Base-by-base conservation (phyloP, 2,329 filamentous ascomycete species). In the Teratosphaeria pseudoeucalypti region DNA sequence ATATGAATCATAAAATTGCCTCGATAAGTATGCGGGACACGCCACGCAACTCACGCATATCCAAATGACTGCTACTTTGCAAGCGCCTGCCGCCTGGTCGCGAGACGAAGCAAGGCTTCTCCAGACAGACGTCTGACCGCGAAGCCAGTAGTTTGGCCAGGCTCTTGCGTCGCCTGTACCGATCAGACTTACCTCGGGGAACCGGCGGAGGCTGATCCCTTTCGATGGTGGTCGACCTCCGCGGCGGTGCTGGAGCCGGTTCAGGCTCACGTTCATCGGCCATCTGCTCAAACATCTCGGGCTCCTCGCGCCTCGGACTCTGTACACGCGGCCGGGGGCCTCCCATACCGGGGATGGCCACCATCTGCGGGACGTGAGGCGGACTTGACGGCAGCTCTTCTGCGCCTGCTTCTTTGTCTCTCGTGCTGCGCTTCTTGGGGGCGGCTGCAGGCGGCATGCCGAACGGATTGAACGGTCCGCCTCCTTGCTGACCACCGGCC, bases 401-500 rank as follows among this genome's bases (percentile, higher is more conserved):
- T 26, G 76, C 58, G 7, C 55, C 75, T 34, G 71, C 66, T 64
- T 70, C 73, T 58, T 70, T 72, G 52, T 73, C 71, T 63, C 64
- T 69, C 43, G 74, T 65, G 67, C 79, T 81, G 43, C 79, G 77
- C 68, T 82, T 84, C 64, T 55, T 61, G 39, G 57, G 54, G 3
- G 56, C 52, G 27, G 78, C 78, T 56, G 77, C 71, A 53, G 73
- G 71, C 14, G 63, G 63, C 47, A 61, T 59, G 11, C 63, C 63
- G 34, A 65, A 65, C 10, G 63, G 63, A 54, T 65, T 65, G 63
- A 65, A 65, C 2, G 63, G 62, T 16, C 52, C 58, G 16, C 85
- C 82, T 43, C 82, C 83, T 39, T 86, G 84, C 23, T 83, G 82
- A 19, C 89, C 90, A 73, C 85, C 97, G 94, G 67, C 90, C 90